Evolutionary conservation across 2,329 filamentous ascomycete genomes (phyloP).

Genomic region (Fusarium mundagurra): DNA sequence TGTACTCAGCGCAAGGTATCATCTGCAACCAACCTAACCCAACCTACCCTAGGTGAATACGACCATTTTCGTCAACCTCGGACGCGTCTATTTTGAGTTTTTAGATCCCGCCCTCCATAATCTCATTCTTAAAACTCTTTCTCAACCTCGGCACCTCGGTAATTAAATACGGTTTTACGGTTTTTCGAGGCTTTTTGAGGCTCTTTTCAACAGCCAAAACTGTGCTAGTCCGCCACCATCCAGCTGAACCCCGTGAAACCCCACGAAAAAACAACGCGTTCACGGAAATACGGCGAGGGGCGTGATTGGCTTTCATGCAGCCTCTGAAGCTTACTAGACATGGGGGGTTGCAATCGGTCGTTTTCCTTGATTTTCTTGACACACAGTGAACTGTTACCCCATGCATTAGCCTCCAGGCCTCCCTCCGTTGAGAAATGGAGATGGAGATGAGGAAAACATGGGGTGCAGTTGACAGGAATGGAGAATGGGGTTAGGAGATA

Average conservation of each 20-base stretch:
- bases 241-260: constrained; percentile 9
- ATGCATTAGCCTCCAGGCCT: constrained; percentile 18
- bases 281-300: constrained; percentile 8
- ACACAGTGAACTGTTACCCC: constrained; percentile 17
- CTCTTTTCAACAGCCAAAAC: not conserved
- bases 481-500: constrained; percentile 7
- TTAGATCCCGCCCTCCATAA: not conserved
- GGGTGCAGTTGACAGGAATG: constrained; percentile 15
- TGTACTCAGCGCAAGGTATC: not conserved
- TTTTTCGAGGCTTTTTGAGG: constrained; percentile 14
- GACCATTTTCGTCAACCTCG: not conserved
- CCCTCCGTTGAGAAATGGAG: not conserved
- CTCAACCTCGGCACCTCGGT: constrained; percentile 9
- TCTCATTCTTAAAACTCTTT: not conserved
- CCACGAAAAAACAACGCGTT: not conserved
- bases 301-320: constrained; percentile 13
- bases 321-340: not conserved
- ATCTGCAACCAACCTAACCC: not conserved
- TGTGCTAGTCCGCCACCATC: not conserved
- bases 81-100: not conserved
- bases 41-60: constrained; percentile 1
- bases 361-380: not conserved
- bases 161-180: not conserved
- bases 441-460: constrained; percentile 3
- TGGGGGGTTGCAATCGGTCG: not conserved